A percentile compares a stretch with the other conserved stretches of the same genome.
phyloP scores from a whole-genome alignment of 2,329 filamentous ascomycete genomes.

The Curvularia lunata region DNA sequence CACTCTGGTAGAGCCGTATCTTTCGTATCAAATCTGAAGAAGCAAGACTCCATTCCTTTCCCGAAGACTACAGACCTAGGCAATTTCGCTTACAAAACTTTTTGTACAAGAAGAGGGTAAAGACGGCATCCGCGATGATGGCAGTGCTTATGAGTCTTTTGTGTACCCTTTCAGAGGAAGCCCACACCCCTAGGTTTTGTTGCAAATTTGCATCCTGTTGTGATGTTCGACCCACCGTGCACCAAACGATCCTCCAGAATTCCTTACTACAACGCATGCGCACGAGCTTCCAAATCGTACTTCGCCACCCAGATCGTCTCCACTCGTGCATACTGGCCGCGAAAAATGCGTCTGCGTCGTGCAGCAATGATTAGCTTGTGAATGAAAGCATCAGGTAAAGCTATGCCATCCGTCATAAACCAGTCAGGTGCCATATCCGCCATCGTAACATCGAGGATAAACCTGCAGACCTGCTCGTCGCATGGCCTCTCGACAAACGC shows the following conservation, averaged over 20 bases:
- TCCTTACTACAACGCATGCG: background rate
- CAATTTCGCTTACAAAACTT: background rate
- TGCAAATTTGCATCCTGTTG: background rate
- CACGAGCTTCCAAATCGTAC: background rate
- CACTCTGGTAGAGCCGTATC: too few relatives aligned
- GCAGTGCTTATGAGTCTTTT: too few relatives aligned
- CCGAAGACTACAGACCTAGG: background rate
- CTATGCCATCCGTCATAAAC: background rate
- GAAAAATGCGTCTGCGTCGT: too few relatives aligned
- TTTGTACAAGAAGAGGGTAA: background rate
- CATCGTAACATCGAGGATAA: background rate
- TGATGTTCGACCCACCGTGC: background rate
- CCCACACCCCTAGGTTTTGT: background rate
- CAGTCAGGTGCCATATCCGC: background rate
- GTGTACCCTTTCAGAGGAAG: background rate
- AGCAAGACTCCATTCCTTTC: background rate
- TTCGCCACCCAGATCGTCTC: background rate
- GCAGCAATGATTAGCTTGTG: constrained; percentile 1
- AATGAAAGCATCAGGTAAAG: background rate
- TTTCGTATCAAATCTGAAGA: background rate
- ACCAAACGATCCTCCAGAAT: background rate
- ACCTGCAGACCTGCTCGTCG: background rate
- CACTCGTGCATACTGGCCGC: too few relatives aligned
- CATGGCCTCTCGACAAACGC: background rate
- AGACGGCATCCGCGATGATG: background rate